Base-by-base conservation (phyloP, 2,329 filamentous ascomycete genomes). In the Colletotrichum sp. region DNA sequence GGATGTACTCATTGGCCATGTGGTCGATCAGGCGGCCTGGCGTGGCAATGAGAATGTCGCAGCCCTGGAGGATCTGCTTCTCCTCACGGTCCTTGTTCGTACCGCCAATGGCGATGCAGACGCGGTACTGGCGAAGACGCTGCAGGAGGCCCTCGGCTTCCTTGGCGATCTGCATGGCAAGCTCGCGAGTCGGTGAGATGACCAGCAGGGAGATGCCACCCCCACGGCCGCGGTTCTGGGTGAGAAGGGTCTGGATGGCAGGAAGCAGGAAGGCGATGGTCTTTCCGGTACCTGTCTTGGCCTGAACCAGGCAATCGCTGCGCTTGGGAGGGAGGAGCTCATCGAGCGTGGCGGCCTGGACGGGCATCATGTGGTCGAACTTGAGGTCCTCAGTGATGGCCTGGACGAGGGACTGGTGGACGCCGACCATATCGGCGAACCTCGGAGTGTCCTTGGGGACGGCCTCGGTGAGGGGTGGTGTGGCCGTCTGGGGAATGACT, bases 261-360 rank as follows among this genome's bases (percentile, higher is more conserved):
- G 95, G 95, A 5, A 97, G 86, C 43, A 97, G 87, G 84, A 97
- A 97, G 62, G 93, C 95, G 69, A 97, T 83, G 0, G 95, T 97
- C 85, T 97, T 97, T 78, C 95, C 95, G 1, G 95, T 97, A 77
- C 95, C 95, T 1, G 95, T 97, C 85, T 94, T 96, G 66, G 95
- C 95, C 83, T 97, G 95, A 8, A 94, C 95, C 73, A 97, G 86
- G 72, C 91, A 86, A 79, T 90, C 88, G 66, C 78, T 81, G 31
- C 84, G 82, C 65, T 82, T 82, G 1, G 84, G 84, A n/a, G 85
- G 83, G 13, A 89, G 83, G 69, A 89, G 84, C 66, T 85, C 83
- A 73, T 83, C 80, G 15, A 90, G 82, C 4, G 88, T 89, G 18
- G 87, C 86, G 18, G 88, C 86, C 81, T 90, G 88, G 3, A 90